A percentile compares a stretch with the other conserved stretches of the same genome.
These are phyloP conservation scores for Uronychia setigera DNA, from an alignment of 73 alveolate species.

Conservation along the genomic window DNA sequence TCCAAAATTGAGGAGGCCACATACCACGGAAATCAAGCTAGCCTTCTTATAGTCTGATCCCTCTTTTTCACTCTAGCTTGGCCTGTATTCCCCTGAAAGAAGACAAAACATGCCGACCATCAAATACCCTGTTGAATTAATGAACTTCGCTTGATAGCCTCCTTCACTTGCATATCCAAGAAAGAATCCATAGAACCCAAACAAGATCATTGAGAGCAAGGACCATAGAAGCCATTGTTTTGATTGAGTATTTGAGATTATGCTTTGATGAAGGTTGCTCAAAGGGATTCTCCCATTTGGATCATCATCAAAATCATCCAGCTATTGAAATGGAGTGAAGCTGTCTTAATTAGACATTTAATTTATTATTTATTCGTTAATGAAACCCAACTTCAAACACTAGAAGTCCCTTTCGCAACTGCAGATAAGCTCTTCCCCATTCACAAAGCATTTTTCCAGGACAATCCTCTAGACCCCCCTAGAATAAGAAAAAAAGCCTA, in stretches of 20 bases:
- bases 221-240: neutral
- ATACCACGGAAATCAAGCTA: neutral
- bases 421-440: neutral
- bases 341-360: neutral
- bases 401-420: neutral
- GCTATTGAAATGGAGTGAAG: neutral
- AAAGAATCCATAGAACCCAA: neutral
- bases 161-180: neutral
- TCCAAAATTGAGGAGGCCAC: neutral
- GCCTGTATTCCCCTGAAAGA: neutral
- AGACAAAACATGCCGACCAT: neutral
- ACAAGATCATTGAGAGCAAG: neutral
- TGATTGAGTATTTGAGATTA: neutral
- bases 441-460: neutral
- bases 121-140: neutral
- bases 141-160: neutral
- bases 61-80: neutral
- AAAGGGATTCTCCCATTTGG: neutral
- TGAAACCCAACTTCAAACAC: neutral
- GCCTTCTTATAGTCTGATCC: neutral
- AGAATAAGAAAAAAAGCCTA: too few relatives aligned
- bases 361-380: neutral
- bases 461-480: neutral
- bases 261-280: neutral
- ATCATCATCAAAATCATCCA: neutral